Evolutionary conservation across 2,329 filamentous ascomycete genomes (phyloP), one percentile per base, ranked within the genome.

Genomic region (Colletotrichum cuscutae): DNA sequence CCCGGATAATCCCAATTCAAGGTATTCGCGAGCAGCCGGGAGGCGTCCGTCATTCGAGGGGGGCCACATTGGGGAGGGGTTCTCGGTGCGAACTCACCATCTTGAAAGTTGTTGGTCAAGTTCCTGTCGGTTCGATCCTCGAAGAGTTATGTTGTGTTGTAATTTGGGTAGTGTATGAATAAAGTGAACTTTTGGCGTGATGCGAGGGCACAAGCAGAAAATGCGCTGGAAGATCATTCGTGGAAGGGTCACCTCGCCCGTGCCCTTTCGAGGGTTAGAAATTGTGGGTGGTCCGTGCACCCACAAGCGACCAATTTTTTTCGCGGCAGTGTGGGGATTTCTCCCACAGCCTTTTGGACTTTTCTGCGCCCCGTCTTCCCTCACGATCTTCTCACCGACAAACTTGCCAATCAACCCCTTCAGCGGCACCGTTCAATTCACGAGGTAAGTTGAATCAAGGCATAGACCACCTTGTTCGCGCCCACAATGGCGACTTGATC

Each of bases 101-200:
- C 84, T 89, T 90, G 86, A 82, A 78, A 83, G 81, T 81, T 81
- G 83, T 85, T 84, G 85, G 78, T 76, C 80, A 82, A 81, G 80
- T 81, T 79, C 83, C 82, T 88, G 89, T 88, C 89, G 88, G 87
- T 83, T 86, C 88, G 89, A 91, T 91, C 89, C 89, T 91, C 89
- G 89, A 91, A 91, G 89, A 90, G 89, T 84, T 72, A 80, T 76
- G 81, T 77, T 78, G 78, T 84, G 73, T 79, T 76, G 81, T 77
- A 57, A 64, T 78, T 79, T 78, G 77, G 82, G 79, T 82, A 79
- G 77, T 77, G 77, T 80, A 77, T 79, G 73, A 76, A 78, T 78
- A 76, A 49, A 72, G 65, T 73, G 71, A 74, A 64, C 77, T 72
- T 76, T 73, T 76, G 73, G 73, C 77, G 75, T 56, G 60, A 57